These are phyloP conservation scores for Schrenkiella parvula DNA, from an alignment of 345 rosid species.

Conservation along the genomic window DNA sequence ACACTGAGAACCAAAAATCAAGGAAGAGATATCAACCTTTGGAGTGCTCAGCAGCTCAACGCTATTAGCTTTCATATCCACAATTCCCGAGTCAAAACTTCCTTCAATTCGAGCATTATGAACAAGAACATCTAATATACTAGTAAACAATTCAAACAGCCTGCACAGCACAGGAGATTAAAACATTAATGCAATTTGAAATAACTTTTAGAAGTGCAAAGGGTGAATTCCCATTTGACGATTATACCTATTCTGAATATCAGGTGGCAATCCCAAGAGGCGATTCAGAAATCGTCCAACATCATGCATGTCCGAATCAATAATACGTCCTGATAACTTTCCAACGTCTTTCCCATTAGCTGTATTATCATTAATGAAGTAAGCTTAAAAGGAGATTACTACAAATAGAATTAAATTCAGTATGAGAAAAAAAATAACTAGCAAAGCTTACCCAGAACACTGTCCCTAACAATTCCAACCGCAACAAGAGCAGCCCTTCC, in stretches of 20 bases:
- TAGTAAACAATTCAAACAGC: conserved; percentile 85
- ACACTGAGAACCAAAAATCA: conserved; percentile 11
- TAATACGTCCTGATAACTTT: conserved; percentile 85
- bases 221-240: neutral
- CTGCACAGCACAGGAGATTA: conserved; percentile 38
- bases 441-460: conserved; percentile 56
- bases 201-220: neutral
- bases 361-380: conserved; percentile 32
- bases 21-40: conserved; percentile 50
- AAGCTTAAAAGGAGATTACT: neutral
- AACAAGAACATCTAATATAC: conserved; percentile 81
- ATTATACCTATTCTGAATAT: conserved; percentile 82
- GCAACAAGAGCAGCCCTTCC: conserved; percentile 98
- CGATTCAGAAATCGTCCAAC: conserved; percentile 95
- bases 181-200: conserved; percentile 19
- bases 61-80: conserved; percentile 88
- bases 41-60: conserved; percentile 80
- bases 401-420: neutral
- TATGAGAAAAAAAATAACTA: neutral
- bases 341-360: conserved; percentile 83
- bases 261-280: conserved; percentile 92
- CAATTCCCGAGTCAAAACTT: conserved; percentile 89
- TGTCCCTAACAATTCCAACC: conserved; percentile 97
- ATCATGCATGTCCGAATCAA: conserved; percentile 99
- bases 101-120: conserved; percentile 97